Evolutionary conservation across 805 yeast genomes (phyloP).

Genomic region (Wickerhamomyces queroliae): DNA sequence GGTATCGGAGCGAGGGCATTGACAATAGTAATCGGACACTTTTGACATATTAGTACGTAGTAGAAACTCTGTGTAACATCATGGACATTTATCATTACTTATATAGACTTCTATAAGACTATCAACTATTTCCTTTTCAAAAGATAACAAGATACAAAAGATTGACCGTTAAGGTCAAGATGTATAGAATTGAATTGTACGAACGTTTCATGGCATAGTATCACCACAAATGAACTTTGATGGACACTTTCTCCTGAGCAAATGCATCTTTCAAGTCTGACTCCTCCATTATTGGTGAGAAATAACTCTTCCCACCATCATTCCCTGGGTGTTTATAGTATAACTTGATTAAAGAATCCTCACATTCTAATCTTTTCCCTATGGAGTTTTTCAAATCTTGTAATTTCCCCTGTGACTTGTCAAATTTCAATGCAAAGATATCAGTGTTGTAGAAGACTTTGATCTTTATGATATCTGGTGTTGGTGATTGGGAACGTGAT

Average conservation of each 20-base stretch:
- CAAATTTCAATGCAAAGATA: conserved; percentile 19
- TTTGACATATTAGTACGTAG: too few relatives aligned
- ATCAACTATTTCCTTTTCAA: too few relatives aligned
- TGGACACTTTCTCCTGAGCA: conserved; percentile 7
- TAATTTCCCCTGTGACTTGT: conserved; percentile 4
- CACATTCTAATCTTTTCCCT: conserved; percentile 19
- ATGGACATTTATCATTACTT: too few relatives aligned
- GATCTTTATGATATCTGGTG: conserved; percentile 12
- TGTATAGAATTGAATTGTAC: not conserved
- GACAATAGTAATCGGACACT: too few relatives aligned
- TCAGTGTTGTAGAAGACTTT: conserved; percentile 19
- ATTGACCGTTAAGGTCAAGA: not conserved
- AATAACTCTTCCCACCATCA: conserved; percentile 10
- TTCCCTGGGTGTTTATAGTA: conserved; percentile 15
- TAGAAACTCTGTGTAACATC: too few relatives aligned
- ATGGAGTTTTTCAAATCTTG: conserved; percentile 12
- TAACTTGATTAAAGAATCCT: conserved; percentile 8
- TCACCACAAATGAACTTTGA: conserved; percentile 10
- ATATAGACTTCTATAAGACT: too few relatives aligned
- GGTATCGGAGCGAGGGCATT: too few relatives aligned
- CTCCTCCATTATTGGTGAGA: conserved; percentile 15
- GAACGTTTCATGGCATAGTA: not conserved
- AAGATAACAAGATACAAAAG: not conserved
- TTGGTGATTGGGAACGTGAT: too few relatives aligned
- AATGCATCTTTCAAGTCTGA: conserved; percentile 13